Evolutionary conservation across 257 asterid genomes (phyloP), one percentile per base, ranked within the genome.

Genomic region (Salvia hispanica): DNA sequence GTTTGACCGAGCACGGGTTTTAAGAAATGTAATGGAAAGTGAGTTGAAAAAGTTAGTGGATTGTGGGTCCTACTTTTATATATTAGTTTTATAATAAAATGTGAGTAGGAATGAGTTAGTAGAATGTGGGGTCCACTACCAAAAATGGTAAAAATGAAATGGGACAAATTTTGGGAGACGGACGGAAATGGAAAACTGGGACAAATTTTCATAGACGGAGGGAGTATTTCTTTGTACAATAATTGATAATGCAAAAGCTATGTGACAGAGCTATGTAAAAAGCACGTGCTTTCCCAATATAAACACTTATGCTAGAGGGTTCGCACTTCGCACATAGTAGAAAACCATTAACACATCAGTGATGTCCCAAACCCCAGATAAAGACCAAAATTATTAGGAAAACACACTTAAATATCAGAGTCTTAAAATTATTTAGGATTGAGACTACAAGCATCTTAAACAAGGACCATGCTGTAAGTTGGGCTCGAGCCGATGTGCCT

Each of bases 401-500:
- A 14, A 25, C 10, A 9, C 51, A 5, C 59, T 36, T 51, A 67
- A 18, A 6, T 40, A 60, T 33, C 67, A 46, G 7, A 48, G 69
- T 58, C 7, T 21, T 50, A 61, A 14, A 10, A 14, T 58, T 18
- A 28, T 52, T 53, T 5, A 13, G 51, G 63, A 61, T 67, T 40
- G 39, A 12, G 70, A 16, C n/a, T 13, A 36, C 14, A 15, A 55
- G 66, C 55, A 44, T 73, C 25, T 34, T 47, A 44, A 34, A 37
- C 62, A 57, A 72, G 53, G 69, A 48, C 48, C 33, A 11, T 14
- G 31, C 70, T 43, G 70, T 52, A 53, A 28, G 9, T 62, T 61
- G 64, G 75, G 64, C 47, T 62, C 39, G 16, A 58, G 31, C 39
- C 14, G 28, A 44, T 10, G 58, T 12, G 21, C 50, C 64, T 31